A percentile compares a stretch with the other conserved stretches of the same genome.
Evolutionary conservation across 2,329 filamentous ascomycete genomes (phyloP).

Genomic region (Exophiala aquamarina): DNA sequence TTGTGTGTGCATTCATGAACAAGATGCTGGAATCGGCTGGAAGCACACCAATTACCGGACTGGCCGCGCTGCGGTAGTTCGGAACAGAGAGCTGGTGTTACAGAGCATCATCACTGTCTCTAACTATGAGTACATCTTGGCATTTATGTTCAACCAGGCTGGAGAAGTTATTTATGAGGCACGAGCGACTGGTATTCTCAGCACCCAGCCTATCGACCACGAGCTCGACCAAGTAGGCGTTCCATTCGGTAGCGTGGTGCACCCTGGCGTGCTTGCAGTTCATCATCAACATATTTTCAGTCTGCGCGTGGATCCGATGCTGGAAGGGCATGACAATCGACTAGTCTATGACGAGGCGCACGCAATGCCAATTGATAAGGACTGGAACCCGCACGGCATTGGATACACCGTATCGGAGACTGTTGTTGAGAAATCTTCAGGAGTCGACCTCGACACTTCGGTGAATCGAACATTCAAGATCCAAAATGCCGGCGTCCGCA

Average conservation of each 20-base stretch:
- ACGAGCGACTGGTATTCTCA: slow-evolving; percentile 67
- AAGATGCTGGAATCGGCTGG: slow-evolving; percentile 68
- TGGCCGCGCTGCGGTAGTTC: slow-evolving; percentile 61
- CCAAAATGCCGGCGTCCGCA: slow-evolving; percentile 52
- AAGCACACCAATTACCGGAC: slow-evolving; percentile 73
- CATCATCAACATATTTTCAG: slow-evolving; percentile 80
- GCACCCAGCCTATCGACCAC: slow-evolving; percentile 64
- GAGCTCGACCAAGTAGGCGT: slow-evolving; percentile 58
- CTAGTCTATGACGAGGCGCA: slow-evolving; percentile 60
- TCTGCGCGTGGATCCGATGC: slow-evolving; percentile 59
- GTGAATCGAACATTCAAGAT: slow-evolving; percentile 60
- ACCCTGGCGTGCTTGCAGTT: slow-evolving; percentile 66
- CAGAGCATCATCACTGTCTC: slow-evolving; percentile 70
- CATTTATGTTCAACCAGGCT: slow-evolving; percentile 70
- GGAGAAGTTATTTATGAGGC: slow-evolving; percentile 68
- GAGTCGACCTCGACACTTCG: slow-evolving; percentile 49
- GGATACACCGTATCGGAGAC: slow-evolving; percentile 53
- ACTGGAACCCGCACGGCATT: slow-evolving; percentile 52
- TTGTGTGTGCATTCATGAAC: slow-evolving; percentile 68
- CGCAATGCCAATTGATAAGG: slow-evolving; percentile 56
- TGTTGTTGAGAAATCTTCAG: slow-evolving; percentile 46
- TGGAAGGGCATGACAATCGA: slow-evolving; percentile 55
- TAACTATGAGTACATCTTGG: slow-evolving; percentile 73
- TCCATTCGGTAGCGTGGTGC: slow-evolving; percentile 67
- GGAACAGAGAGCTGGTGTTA: slow-evolving; percentile 65